A percentile compares a stretch with the other conserved stretches of the same genome.
These are phyloP conservation scores for Litsea cubeba DNA, from an alignment of 164 flowering plant genomes.

Conservation along the genomic window DNA sequence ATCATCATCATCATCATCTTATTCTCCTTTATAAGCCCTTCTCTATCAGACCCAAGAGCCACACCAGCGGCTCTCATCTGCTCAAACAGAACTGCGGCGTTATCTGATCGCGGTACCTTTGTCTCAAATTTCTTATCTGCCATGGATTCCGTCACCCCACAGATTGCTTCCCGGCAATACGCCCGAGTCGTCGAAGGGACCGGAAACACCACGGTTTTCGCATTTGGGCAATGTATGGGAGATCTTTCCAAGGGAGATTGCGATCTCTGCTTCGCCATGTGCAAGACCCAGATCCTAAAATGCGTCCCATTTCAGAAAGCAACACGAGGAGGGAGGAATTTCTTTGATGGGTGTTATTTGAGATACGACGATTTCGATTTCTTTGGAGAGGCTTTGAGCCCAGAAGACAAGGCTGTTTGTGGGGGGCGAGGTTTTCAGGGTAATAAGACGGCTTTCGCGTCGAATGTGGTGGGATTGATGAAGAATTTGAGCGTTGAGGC, in stretches of 20 bases:
- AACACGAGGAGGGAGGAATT: constrained; percentile 46
- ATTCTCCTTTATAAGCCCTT: constrained; percentile 5
- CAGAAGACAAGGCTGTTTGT: constrained; percentile 41
- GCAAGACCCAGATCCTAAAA: constrained; percentile 44
- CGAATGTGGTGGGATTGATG: constrained; percentile 26
- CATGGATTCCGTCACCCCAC: constrained; percentile 39
- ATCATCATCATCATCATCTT: constrained; percentile 4
- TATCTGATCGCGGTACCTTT: constrained; percentile 27
- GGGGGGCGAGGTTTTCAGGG: constrained; percentile 17
- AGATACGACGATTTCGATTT: constrained; percentile 66
- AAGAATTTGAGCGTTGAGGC: constrained; percentile 49
- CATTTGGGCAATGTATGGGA: constrained; percentile 63
- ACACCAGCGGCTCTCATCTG: constrained; percentile 52
- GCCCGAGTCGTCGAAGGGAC: constrained; percentile 37
- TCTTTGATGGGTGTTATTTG: constrained; percentile 69
- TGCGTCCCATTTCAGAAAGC: constrained; percentile 64
- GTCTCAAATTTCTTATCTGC: constrained; percentile 46
- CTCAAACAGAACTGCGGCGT: constrained; percentile 41
- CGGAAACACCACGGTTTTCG: constrained; percentile 47
- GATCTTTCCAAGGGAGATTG: constrained; percentile 60
- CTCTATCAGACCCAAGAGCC: constrained; percentile 53
- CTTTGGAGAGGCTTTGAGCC: constrained; percentile 35
- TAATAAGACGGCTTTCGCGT: constrained; percentile 23
- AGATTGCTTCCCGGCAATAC: constrained; percentile 25
- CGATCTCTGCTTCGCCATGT: constrained; percentile 54